A percentile compares a stretch with the other conserved stretches of the same genome.
These are phyloP conservation scores for Seiridium cupressi DNA, from an alignment of 2,329 filamentous ascomycete species.

Conservation along the genomic window DNA sequence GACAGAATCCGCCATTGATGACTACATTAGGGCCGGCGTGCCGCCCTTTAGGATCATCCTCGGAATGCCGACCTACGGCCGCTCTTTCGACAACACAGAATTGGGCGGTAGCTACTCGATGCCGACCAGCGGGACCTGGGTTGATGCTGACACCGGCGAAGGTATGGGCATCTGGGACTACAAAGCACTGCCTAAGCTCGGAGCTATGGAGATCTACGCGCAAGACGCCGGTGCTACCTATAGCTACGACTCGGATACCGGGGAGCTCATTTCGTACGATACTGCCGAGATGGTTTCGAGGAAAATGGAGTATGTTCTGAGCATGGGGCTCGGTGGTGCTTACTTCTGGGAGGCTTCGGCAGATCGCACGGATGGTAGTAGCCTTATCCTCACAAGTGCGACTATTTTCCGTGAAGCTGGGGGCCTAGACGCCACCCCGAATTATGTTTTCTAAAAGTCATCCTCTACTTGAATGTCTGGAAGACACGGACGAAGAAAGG, in stretches of 20 bases:
- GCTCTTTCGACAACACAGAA: not conserved
- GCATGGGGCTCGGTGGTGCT: not conserved
- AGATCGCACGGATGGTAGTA: not conserved
- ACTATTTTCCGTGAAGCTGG: not conserved
- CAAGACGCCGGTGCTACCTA: not conserved
- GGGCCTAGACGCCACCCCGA: not conserved
- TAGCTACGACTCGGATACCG: not conserved
- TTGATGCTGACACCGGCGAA: not conserved
- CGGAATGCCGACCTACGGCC: not conserved
- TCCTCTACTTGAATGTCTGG: not conserved
- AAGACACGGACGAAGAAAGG: too few species aligned
- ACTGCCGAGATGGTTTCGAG: not conserved
- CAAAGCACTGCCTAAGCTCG: not conserved
- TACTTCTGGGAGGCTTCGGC: slow-evolving; percentile 3
- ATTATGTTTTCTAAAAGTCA: not conserved
- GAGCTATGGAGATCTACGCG: not conserved
- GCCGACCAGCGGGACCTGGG: not conserved
- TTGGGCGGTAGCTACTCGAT: not conserved
- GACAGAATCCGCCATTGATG: not conserved
- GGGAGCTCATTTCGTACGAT: slow-evolving; percentile 1
- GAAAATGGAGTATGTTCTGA: not conserved
- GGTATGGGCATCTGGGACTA: not conserved
- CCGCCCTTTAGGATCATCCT: not conserved
- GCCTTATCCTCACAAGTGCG: not conserved
- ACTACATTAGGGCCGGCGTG: not conserved